These are phyloP conservation scores for Stagonosporopsis vannaccii DNA, from an alignment of 2,329 filamentous ascomycete species.

Conservation along the genomic window DNA sequence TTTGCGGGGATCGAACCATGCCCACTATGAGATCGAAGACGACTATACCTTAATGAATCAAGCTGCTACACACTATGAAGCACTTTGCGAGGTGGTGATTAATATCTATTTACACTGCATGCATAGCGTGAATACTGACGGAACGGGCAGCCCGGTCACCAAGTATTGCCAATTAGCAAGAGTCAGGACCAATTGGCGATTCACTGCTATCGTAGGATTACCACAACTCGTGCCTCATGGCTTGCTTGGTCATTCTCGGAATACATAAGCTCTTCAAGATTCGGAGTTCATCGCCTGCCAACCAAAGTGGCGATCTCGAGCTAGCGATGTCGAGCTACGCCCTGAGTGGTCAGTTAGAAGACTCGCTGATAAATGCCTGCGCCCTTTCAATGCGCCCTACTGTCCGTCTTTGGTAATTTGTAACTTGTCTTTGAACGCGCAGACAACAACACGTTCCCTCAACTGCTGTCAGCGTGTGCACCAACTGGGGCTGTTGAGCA, in stretches of 20 bases:
- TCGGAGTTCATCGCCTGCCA: conserved; percentile 21
- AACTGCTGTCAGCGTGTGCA: conserved; percentile 3
- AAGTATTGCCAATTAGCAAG: background rate
- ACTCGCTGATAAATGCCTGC: conserved; percentile 22
- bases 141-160: background rate
- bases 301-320: conserved; percentile 12
- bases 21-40: background rate
- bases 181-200: background rate
- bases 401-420: conserved; percentile 10
- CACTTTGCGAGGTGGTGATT: background rate
- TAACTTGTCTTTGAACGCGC: conserved; percentile 5
- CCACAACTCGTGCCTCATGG: background rate
- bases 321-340: conserved; percentile 18
- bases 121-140: background rate
- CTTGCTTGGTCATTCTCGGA: conserved; percentile 24
- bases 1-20: background rate
- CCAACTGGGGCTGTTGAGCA: conserved; percentile 1
- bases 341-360: conserved; percentile 23
- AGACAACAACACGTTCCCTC: conserved; percentile 12
- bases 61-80: background rate
- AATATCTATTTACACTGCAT: background rate
- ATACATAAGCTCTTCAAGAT: conserved; percentile 11
- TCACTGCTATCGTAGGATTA: background rate
- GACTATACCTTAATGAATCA: background rate
- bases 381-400: conserved; percentile 29